Conservation (phyloP, 1,139 yeast species). For the Sugiyamaella novakii region DNA sequence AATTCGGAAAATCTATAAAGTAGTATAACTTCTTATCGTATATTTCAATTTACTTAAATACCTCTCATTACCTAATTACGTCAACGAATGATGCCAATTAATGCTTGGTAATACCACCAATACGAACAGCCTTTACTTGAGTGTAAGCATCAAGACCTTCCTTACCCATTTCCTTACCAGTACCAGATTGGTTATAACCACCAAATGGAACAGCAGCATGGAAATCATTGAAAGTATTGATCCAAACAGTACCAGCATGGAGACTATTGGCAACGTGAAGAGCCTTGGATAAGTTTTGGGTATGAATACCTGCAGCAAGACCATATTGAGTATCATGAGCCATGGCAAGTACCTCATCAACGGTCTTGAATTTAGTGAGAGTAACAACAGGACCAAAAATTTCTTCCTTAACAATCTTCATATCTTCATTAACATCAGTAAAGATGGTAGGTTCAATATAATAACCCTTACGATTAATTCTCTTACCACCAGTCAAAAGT, state of each 20-base stretch:
- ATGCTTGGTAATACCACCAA: conserved; percentile 24
- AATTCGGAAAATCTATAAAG: too few species aligned
- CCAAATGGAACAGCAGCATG: conserved; percentile 78
- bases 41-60: conserved; percentile 1
- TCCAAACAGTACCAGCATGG: conserved; percentile 80
- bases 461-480: conserved; percentile 64
- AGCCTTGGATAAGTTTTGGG: conserved; percentile 58
- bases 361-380: conserved; percentile 64
- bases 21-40: too few species aligned
- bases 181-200: conserved; percentile 85
- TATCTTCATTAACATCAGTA: conserved; percentile 60
- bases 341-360: conserved; percentile 65
- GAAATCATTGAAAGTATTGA: conserved; percentile 81
- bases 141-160: conserved; percentile 77
- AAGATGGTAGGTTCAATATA: conserved; percentile 75
- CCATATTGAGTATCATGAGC: conserved; percentile 81
- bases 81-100: background rate
- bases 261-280: conserved; percentile 62
- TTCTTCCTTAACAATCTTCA: conserved; percentile 68
- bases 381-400: conserved; percentile 90
- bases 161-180: conserved; percentile 93
- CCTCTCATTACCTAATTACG: background rate
- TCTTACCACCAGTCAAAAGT: conserved; percentile 75
- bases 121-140: conserved; percentile 73
- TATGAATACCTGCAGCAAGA: conserved; percentile 80